Evolutionary conservation across 768 basidiomycete species (phyloP).

Genomic region (Russula griseocarnosa): DNA sequence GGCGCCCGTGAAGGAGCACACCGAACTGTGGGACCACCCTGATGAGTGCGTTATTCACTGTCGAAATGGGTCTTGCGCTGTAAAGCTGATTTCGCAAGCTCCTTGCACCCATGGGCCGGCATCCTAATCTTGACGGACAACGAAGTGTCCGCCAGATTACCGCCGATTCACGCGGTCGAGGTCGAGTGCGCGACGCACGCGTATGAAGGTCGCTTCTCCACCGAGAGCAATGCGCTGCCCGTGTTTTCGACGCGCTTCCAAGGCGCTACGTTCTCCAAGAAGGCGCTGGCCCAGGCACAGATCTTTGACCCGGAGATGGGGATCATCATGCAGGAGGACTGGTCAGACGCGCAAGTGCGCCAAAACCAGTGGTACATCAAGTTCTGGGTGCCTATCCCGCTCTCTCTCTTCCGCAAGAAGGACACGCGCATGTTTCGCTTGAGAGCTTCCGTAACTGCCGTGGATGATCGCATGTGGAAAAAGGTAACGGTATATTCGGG

Average conservation of each 20-base stretch:
- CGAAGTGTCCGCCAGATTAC: constrained; percentile 4
- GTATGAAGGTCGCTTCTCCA: constrained; percentile 29
- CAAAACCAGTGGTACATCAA: constrained; percentile 27
- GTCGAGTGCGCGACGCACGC: constrained; percentile 26
- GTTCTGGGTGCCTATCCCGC: constrained; percentile 29
- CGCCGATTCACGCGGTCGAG: constrained; percentile 17
- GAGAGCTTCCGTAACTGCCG: constrained; percentile 17
- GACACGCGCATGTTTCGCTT: constrained; percentile 28
- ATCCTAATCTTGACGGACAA: constrained; percentile 26
- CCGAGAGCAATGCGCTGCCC: constrained; percentile 25
- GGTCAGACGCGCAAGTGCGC: constrained; percentile 22
- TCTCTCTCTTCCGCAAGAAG: constrained; percentile 27
- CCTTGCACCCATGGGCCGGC: constrained; percentile 23
- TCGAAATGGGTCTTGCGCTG: background rate
- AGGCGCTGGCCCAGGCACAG: background rate
- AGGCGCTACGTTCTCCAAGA: constrained; percentile 10
- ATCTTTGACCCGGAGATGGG: constrained; percentile 19
- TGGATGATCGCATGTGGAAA: constrained; percentile 27
- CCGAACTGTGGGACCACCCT: constrained; percentile 27
- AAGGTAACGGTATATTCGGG: constrained; percentile 23
- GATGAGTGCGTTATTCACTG: constrained; percentile 22
- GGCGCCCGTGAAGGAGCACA: constrained; percentile 21
- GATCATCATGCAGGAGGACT: constrained; percentile 26
- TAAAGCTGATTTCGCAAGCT: constrained; percentile 6
- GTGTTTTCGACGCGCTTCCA: constrained; percentile 20